A percentile compares a stretch with the other conserved stretches of the same genome.
These are phyloP conservation scores for Chaetomium strumarium DNA, from an alignment of 2,329 filamentous ascomycete genomes.

Conservation along the genomic window DNA sequence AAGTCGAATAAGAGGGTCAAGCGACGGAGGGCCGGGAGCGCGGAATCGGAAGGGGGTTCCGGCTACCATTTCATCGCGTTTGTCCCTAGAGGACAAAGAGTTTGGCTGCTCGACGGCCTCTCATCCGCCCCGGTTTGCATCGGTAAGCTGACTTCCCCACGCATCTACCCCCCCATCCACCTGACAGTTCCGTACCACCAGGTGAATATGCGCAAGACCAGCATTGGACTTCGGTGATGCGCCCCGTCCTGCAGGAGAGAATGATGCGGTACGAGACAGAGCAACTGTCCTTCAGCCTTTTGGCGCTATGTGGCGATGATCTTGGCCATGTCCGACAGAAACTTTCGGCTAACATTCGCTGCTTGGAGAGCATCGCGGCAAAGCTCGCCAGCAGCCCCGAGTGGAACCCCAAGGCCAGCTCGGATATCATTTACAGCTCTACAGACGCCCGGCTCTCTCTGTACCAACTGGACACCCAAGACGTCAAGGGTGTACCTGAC, in stretches of 20 bases:
- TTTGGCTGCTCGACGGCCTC: slow-evolving; percentile 89
- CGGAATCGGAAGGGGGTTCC: slow-evolving; percentile 46
- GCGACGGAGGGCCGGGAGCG: slow-evolving; percentile 15
- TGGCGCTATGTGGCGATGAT: slow-evolving; percentile 67
- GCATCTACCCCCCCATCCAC: slow-evolving; percentile 1
- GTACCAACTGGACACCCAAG: slow-evolving; percentile 12
- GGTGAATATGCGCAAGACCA: slow-evolving; percentile 32
- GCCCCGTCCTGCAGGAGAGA: slow-evolving; percentile 57
- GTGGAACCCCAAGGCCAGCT: neutral
- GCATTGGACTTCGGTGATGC: slow-evolving; percentile 64
- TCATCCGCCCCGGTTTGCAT: slow-evolving; percentile 63
- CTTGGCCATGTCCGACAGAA: slow-evolving; percentile 43
- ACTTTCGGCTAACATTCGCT: slow-evolving; percentile 39
- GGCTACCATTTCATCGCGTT: slow-evolving; percentile 88
- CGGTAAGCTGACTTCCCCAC: slow-evolving; percentile 33
- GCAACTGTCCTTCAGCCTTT: slow-evolving; percentile 67
- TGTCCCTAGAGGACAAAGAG: slow-evolving; percentile 63
- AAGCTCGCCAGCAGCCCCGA: slow-evolving; percentile 21
- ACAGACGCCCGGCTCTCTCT: neutral
- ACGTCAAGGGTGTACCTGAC: neutral
- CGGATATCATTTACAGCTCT: neutral
- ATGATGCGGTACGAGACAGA: slow-evolving; percentile 63
- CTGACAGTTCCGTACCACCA: slow-evolving; percentile 24
- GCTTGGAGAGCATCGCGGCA: slow-evolving; percentile 34
- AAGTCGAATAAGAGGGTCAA: neutral